Evolutionary conservation across 139 green algal species (phyloP).

Genomic region (Bryopsis sp.): DNA sequence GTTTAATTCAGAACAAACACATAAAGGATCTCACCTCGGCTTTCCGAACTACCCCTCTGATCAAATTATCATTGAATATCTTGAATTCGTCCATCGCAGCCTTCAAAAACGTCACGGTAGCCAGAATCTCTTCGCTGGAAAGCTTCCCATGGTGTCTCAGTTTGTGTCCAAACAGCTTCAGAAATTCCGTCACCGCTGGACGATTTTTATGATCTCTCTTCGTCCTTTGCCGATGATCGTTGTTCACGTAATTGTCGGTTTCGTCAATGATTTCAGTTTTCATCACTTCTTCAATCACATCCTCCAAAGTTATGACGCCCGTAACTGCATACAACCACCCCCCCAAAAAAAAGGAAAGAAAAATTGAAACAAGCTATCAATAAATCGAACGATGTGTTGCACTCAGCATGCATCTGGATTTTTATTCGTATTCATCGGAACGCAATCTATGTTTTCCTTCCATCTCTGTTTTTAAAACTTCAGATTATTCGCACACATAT

Average conservation of each 20-base stretch:
- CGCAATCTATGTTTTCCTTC: neutral
- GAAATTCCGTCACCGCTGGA: neutral
- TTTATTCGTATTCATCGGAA: neutral
- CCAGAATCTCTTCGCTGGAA: neutral
- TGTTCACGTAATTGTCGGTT: slow-evolving; percentile 19
- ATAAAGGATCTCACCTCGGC: slow-evolving; percentile 1
- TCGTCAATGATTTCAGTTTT: slow-evolving; percentile 28
- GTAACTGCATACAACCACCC: slow-evolving; percentile 19
- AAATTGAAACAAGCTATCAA: neutral
- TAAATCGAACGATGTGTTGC: neutral
- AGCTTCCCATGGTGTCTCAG: neutral
- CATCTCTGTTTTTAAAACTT: neutral
- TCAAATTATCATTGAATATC: neutral
- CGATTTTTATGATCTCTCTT: neutral
- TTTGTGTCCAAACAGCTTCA: slow-evolving; percentile 18
- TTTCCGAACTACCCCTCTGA: neutral
- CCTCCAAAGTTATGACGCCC: slow-evolving; percentile 28
- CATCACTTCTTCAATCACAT: slow-evolving; percentile 29
- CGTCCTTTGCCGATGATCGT: slow-evolving; percentile 7
- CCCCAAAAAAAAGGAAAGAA: neutral
- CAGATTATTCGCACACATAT: neutral
- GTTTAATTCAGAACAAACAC: neutral
- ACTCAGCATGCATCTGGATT: neutral
- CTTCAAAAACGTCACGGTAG: slow-evolving; percentile 5
- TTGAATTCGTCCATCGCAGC: slow-evolving; percentile 5